phyloP scores from a whole-genome alignment of 1,284 basidiomycete species.

The Trichosporon sp. region DNA sequence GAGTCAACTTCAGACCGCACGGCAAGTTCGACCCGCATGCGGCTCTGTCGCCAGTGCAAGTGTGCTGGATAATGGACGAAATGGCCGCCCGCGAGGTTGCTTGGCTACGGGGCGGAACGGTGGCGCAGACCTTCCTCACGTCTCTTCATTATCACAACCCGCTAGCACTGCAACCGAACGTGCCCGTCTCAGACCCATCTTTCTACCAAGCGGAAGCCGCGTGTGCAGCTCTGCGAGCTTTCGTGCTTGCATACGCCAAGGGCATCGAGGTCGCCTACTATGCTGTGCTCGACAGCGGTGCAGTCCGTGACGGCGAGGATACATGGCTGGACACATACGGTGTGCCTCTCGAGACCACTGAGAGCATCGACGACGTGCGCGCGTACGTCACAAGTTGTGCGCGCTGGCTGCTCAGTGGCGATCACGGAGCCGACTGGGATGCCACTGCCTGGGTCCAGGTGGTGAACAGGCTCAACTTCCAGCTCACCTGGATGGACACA shows the following conservation, averaged over 20 bases:
- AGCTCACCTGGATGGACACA: not conserved
- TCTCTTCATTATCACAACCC: conserved; percentile 65
- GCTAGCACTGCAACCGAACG: conserved; percentile 32
- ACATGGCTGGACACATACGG: conserved; percentile 83
- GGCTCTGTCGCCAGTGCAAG: conserved; percentile 63
- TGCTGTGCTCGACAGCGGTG: conserved; percentile 56
- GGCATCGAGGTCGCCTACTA: conserved; percentile 75
- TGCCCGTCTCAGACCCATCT: conserved; percentile 47
- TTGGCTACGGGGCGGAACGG: conserved; percentile 76
- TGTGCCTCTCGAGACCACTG: conserved; percentile 64
- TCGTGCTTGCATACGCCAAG: conserved; percentile 69
- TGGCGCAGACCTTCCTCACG: conserved; percentile 80
- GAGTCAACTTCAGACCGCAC: conserved; percentile 52
- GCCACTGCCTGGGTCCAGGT: conserved; percentile 7
- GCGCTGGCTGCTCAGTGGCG: conserved; percentile 47
- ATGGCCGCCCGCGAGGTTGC: conserved; percentile 77
- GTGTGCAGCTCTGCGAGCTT: conserved; percentile 64
- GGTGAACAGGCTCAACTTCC: conserved; percentile 6
- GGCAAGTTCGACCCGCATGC: conserved; percentile 60
- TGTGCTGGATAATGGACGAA: conserved; percentile 82
- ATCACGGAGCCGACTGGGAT: not conserved
- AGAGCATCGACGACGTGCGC: conserved; percentile 59
- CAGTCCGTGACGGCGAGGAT: conserved; percentile 78
- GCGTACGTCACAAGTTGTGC: conserved; percentile 58
- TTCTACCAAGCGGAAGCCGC: conserved; percentile 51